These are phyloP conservation scores for Plasmopara halstedii DNA, from an alignment of 352 stramenopile species.

Conservation along the genomic window DNA sequence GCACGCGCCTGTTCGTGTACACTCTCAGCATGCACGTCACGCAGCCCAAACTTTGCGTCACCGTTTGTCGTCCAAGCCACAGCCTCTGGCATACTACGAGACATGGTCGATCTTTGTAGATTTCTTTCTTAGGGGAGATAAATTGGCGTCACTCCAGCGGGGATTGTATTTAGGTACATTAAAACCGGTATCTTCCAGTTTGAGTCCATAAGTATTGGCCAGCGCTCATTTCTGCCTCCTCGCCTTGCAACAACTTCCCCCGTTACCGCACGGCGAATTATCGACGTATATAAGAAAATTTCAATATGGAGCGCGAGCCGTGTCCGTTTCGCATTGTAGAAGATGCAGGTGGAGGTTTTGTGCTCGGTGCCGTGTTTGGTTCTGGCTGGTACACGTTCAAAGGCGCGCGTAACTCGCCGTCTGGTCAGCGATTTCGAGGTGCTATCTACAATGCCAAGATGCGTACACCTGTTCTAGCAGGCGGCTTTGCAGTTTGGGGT, in stretches of 20 bases:
- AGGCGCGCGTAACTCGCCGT: slow-evolving; percentile 90
- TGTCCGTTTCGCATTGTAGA: slow-evolving; percentile 99
- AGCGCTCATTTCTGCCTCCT: slow-evolving; percentile 8
- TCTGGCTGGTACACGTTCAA: slow-evolving; percentile 96
- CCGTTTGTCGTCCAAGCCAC: slow-evolving; percentile 64
- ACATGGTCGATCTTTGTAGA: slow-evolving; percentile 15
- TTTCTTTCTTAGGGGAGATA: slow-evolving; percentile 5
- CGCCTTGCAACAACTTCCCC: background rate
- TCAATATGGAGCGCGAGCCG: slow-evolving; percentile 86
- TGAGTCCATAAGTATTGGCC: slow-evolving; percentile 3
- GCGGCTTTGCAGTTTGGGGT: slow-evolving; percentile 94
- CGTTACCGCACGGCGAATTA: too few relatives aligned
- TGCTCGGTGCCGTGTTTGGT: slow-evolving; percentile 93
- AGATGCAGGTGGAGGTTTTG: slow-evolving; percentile 96
- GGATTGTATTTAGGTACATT: too few relatives aligned
- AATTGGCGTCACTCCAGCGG: background rate
- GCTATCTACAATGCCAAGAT: slow-evolving; percentile 93
- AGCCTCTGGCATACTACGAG: slow-evolving; percentile 34
- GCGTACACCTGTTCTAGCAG: slow-evolving; percentile 89
- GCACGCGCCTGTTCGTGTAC: slow-evolving; percentile 41
- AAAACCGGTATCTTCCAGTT: too few relatives aligned
- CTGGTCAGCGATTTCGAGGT: slow-evolving; percentile 84
- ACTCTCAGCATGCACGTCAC: slow-evolving; percentile 16
- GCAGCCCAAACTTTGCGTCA: slow-evolving; percentile 35
- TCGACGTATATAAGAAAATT: background rate